Base-by-base conservation (phyloP, 192 early-diverging fungal genomes). In the Podila clonocystis region DNA sequence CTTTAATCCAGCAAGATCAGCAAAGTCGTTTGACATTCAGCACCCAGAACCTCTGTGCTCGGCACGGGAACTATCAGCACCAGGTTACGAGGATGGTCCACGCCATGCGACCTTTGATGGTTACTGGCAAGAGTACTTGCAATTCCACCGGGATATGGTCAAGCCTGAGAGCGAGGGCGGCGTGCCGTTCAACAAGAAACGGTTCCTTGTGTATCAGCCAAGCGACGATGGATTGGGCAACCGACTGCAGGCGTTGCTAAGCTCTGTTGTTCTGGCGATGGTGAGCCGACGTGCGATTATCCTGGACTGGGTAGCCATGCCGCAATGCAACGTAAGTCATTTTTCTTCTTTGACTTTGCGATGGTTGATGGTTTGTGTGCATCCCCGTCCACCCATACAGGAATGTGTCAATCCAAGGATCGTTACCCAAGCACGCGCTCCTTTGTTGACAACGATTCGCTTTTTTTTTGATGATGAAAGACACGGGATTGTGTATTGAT, bases 271-370 rank as follows among this genome's bases (percentile, higher is more conserved):
- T 9, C 45, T 73, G 62, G 77, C 66, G 8, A 80, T 80, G 71
- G 33, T 80, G 3, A 73, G 61, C 38, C 65, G 67, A 0, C 77
- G 77, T 52, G 77, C 77, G 17, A 69, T 80, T 48, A 57, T 80
- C 49, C 55, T 73, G 9, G 77, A 80, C 71, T 80, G 77, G 70
- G 60, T 68, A 48, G 77, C 77, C 2, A 72, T 31, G 58, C 77
- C 77, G 1, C 70, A 80, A 60, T 80, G 77, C 66, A 80, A 80
- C 50, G 77, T 80, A 80, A 61, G 77, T 79, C 38, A 22, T 68
- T 30, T 48, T 60, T 11, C 30, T 38, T 20, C 33, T n/a, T 60
- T 68, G 29, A 17, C 30, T 65, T 50, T 59, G 11, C 62, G 30
- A 13, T 38, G 15, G 8, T 49, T 50, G 30, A 13, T 38, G 15